Evolutionary conservation across 208 protist species (phyloP).

Genomic region (Acanthamoeba comandoni): DNA sequence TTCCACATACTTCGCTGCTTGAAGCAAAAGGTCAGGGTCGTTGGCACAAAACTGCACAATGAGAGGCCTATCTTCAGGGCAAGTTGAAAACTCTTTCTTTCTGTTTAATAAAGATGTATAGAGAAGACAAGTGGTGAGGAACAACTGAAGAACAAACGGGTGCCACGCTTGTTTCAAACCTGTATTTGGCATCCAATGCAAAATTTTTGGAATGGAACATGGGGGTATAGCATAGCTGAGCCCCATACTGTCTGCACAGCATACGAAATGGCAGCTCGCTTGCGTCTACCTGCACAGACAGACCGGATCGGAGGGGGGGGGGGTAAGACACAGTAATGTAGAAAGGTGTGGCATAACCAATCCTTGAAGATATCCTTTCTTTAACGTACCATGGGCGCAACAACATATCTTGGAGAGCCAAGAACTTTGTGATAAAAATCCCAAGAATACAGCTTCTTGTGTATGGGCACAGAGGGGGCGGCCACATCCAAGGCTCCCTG

Average conservation of each 20-base stretch:
- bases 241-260: slow-evolving; percentile 81
- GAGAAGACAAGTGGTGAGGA: too few relatives aligned
- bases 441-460: too few relatives aligned
- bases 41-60: slow-evolving; percentile 88
- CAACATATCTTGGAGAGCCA: slow-evolving; percentile 77
- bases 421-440: slow-evolving; percentile 3
- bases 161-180: slow-evolving; percentile 6
- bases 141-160: too few relatives aligned
- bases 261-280: slow-evolving; percentile 84
- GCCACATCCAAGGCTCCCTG: too few relatives aligned
- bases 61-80: slow-evolving; percentile 86
- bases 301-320: too few relatives aligned
- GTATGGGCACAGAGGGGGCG: too few relatives aligned
- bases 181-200: neutral
- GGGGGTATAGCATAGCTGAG: slow-evolving; percentile 83
- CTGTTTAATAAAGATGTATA: too few relatives aligned
- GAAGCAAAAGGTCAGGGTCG: slow-evolving; percentile 84
- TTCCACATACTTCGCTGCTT: slow-evolving; percentile 86
- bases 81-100: slow-evolving; percentile 74
- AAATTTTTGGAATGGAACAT: slow-evolving; percentile 81
- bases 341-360: neutral
- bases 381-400: slow-evolving; percentile 74
- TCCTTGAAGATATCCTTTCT: neutral
- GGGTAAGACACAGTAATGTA: neutral
- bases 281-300: slow-evolving; percentile 84